Evolutionary conservation across 2,329 filamentous ascomycete genomes (phyloP).

Genomic region (Fusarium staphyleae): DNA sequence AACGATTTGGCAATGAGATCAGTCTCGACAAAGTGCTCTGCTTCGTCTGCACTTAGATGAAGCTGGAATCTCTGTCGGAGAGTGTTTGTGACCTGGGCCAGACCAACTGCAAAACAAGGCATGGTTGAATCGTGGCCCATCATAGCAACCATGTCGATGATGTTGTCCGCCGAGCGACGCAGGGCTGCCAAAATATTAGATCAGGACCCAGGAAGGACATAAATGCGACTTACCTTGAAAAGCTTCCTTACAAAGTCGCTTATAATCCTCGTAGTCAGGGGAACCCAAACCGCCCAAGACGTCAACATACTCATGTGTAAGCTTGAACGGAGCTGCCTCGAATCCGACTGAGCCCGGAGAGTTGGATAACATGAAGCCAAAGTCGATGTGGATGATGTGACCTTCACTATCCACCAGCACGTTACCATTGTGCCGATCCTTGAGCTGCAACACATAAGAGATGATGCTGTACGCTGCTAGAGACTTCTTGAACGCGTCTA

Average conservation of each 20-base stretch:
- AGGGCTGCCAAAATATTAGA: slow-evolving; percentile 59
- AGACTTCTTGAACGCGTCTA: slow-evolving; percentile 82
- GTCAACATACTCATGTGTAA: slow-evolving; percentile 86
- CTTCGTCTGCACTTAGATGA: slow-evolving; percentile 82
- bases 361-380: slow-evolving; percentile 89
- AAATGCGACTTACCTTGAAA: slow-evolving; percentile 70
- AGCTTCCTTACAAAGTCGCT: slow-evolving; percentile 79
- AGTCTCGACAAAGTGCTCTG: slow-evolving; percentile 80
- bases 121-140: slow-evolving; percentile 86
- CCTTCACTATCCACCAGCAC: slow-evolving; percentile 85
- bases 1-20: slow-evolving; percentile 82
- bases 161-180: slow-evolving; percentile 77
- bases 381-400: slow-evolving; percentile 88
- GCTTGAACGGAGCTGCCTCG: slow-evolving; percentile 85
- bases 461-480: slow-evolving; percentile 87
- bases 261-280: slow-evolving; percentile 76
- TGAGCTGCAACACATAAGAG: slow-evolving; percentile 82
- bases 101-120: slow-evolving; percentile 80
- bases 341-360: slow-evolving; percentile 85
- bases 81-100: slow-evolving; percentile 72
- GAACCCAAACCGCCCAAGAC: slow-evolving; percentile 78
- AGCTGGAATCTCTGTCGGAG: slow-evolving; percentile 80
- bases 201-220: neutral
- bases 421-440: slow-evolving; percentile 87
- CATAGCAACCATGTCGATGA: slow-evolving; percentile 82